A percentile compares a stretch with the other conserved stretches of the same genome.
Evolutionary conservation across 2,329 filamentous ascomycete genomes (phyloP).

Genomic region (Calonectria crousiana): DNA sequence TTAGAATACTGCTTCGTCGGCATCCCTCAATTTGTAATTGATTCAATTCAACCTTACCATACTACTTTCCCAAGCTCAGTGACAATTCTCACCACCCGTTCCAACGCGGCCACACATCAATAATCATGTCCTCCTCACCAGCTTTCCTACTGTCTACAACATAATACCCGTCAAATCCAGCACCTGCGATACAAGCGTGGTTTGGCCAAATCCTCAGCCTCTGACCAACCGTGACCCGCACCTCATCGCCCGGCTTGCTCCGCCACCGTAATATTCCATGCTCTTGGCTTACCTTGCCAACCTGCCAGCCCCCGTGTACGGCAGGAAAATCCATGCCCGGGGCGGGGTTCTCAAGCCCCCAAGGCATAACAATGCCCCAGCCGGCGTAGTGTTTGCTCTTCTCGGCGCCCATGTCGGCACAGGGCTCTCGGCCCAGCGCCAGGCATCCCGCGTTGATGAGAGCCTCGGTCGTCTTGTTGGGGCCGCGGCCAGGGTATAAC

Average conservation of each 20-base stretch:
- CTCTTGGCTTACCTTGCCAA: conserved; percentile 80
- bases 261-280: conserved; percentile 77
- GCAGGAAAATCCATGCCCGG: conserved; percentile 56
- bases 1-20: not conserved
- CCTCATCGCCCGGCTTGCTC: conserved; percentile 56
- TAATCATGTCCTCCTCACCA: conserved; percentile 67
- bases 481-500: conserved; percentile 61
- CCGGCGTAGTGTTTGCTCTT: conserved; percentile 67
- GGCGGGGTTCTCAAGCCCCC: conserved; percentile 55
- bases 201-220: conserved; percentile 80
- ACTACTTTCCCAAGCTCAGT: not conserved
- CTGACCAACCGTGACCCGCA: conserved; percentile 70
- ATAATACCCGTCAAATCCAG: conserved; percentile 76
- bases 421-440: conserved; percentile 65
- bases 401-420: conserved; percentile 58
- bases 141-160: conserved; percentile 74
- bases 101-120: conserved; percentile 82
- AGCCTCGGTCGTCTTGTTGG: conserved; percentile 23
- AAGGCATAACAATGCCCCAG: conserved; percentile 72
- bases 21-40: not conserved
- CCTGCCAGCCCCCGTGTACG: conserved; percentile 68
- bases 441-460: not conserved
- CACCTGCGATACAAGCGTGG: conserved; percentile 80
- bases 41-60: not conserved
- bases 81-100: conserved; percentile 70